phyloP scores from a whole-genome alignment of 139 green algal species.

The Picochlorum costavermella region DNA sequence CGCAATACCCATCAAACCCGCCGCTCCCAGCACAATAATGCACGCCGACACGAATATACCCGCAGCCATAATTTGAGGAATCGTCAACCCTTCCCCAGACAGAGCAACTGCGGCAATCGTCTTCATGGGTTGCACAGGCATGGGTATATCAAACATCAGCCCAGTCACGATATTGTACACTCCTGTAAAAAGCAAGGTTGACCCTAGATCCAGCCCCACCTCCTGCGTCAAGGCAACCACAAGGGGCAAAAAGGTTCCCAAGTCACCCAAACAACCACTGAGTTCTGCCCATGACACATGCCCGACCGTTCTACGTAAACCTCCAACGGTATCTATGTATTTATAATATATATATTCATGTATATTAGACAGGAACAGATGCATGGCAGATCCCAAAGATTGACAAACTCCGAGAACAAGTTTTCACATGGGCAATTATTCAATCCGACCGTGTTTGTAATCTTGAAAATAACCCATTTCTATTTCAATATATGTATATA shows the following conservation, averaged over 20 bases:
- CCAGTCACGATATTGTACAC: slow-evolving; percentile 65
- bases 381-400: no score
- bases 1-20: slow-evolving; percentile 39
- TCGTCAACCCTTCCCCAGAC: slow-evolving; percentile 29
- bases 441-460: no score
- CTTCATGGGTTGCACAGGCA: slow-evolving; percentile 78
- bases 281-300: no score
- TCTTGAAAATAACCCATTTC: no score
- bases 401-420: no score
- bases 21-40: slow-evolving; percentile 51
- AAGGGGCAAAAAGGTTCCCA: slow-evolving; percentile 70
- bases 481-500: no score
- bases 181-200: slow-evolving; percentile 66
- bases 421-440: no score
- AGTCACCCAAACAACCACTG: slow-evolving; percentile 40
- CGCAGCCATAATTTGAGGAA: slow-evolving; percentile 46
- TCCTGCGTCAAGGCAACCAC: slow-evolving; percentile 43
- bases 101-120: slow-evolving; percentile 70
- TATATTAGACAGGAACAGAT: no score
- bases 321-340: no score
- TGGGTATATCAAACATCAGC: slow-evolving; percentile 47
- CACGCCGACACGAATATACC: slow-evolving; percentile 50
- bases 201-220: slow-evolving; percentile 58
- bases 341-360: no score
- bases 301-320: no score